Evolutionary conservation across 164 flowering plant genomes (phyloP), one percentile per base, ranked within the genome.

Genomic region (Cinnamomum chago): DNA sequence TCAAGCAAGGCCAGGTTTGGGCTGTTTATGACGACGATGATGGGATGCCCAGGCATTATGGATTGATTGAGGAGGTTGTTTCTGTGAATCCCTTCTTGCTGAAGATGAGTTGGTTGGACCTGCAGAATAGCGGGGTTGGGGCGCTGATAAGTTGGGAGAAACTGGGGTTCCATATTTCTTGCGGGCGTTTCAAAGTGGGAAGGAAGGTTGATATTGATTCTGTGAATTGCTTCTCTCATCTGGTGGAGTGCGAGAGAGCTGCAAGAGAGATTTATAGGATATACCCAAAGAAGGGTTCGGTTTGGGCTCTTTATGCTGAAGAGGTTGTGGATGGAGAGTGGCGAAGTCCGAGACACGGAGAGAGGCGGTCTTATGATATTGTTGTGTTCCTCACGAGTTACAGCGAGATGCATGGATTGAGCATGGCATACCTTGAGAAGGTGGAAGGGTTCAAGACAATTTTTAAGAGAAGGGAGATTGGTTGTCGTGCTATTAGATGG

Each of bases 21-120:
- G 96, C 95, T 25, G 73, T 89, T 22, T 93, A 92, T 76, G 96
- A 90, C 64, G 93, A 90, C 22, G 88, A 86, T 62, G 98, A 95
- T 81, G 93, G 94, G 69, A 91, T 93, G 95, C 99, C 99, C 2
- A 82, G 99, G 77, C 90, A 88, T 79, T 93, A 95, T 80, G 91
- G 89, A 67, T 78, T 93, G 81, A 87, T 95, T 62, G 90, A 90
- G 50, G 89, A 90, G 64, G 88, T 89, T 71, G 81, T 85, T 47
- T 90, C 95, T 0, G 72, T 81, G 66, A 85, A 88, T 77, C 98
- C 97, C 20, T 95, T 95, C 77, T 76, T 80, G 82, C 84, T 91
- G 79, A 84, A 77, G 72, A 82, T 92, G 83, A 88, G 88, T 67
- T 91, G 98, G 98, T 81, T 95, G 79, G 88, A 90, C 67, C 58